These are phyloP conservation scores for Fusarium hostae DNA, from an alignment of 2,329 filamentous ascomycete genomes.

Conservation along the genomic window DNA sequence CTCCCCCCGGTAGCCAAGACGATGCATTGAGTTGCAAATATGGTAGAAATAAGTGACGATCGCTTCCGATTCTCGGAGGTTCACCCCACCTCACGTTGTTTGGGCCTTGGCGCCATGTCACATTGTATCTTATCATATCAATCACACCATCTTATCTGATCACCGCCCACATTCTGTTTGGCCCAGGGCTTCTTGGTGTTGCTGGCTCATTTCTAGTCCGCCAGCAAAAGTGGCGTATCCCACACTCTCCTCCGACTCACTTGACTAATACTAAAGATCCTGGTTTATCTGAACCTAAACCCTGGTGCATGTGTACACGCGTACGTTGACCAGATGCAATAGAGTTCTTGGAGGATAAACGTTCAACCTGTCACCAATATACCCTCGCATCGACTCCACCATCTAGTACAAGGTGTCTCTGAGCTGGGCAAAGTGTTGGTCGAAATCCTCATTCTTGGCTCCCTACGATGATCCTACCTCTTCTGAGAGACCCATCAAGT, in stretches of 20 bases:
- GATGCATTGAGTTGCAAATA: not conserved
- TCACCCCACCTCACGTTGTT: not conserved
- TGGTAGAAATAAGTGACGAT: slow-evolving; percentile 8
- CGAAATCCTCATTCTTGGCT: not conserved
- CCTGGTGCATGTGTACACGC: not conserved
- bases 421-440: not conserved
- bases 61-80: slow-evolving; percentile 9
- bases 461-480: not conserved
- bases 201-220: not conserved
- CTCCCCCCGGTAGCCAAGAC: slow-evolving; percentile 1
- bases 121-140: slow-evolving; percentile 35
- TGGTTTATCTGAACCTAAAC: not conserved
- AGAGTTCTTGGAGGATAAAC: not conserved
- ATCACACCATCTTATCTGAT: slow-evolving; percentile 42
- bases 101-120: slow-evolving; percentile 10
- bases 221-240: slow-evolving; percentile 3
- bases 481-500: not conserved
- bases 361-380: slow-evolving; percentile 2
- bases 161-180: not conserved
- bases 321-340: not conserved
- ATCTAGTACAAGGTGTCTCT: not conserved
- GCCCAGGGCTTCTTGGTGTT: not conserved
- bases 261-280: slow-evolving; percentile 2
- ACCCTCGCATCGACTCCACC: slow-evolving; percentile 1
- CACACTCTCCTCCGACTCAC: not conserved